A percentile compares a stretch with the other conserved stretches of the same genome.
Evolutionary conservation across 495 filamentous ascomycete genomes (phyloP).

Genomic region (Lophiotrema nucula): DNA sequence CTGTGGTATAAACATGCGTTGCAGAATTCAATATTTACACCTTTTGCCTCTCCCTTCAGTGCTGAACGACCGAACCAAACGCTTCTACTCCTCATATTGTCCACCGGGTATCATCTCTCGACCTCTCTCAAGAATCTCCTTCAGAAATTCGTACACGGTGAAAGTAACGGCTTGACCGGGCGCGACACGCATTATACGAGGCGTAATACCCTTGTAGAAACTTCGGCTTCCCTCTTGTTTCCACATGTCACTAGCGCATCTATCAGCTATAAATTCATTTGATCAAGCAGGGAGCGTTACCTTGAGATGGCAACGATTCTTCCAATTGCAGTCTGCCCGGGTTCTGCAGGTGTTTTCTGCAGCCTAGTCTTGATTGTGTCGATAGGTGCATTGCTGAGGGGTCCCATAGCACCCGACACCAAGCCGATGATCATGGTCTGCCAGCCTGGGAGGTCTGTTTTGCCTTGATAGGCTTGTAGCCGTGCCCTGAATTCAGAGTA

Average conservation of each 20-base stretch:
- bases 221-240: slow-evolving; percentile 90
- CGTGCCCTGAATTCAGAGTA: slow-evolving; percentile 88
- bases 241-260: slow-evolving; percentile 74
- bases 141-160: slow-evolving; percentile 92
- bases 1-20: too few relatives aligned
- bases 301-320: slow-evolving; percentile 72
- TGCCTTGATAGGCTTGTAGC: slow-evolving; percentile 64
- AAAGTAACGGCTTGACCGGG: slow-evolving; percentile 98
- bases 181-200: slow-evolving; percentile 93
- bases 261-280: background rate
- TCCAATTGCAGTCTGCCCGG: slow-evolving; percentile 73
- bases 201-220: slow-evolving; percentile 99
- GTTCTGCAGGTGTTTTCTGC: slow-evolving; percentile 81
- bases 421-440: slow-evolving; percentile 91
- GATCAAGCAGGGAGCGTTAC: slow-evolving; percentile 20
- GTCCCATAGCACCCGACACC: slow-evolving; percentile 90
- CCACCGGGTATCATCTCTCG: slow-evolving; percentile 64
- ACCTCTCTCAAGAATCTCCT: slow-evolving; percentile 75
- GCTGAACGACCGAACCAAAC: background rate
- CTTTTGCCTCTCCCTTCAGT: too few relatives aligned
- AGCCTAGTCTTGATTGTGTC: slow-evolving; percentile 98
- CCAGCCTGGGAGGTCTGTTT: slow-evolving; percentile 69
- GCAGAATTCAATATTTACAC: too few relatives aligned
- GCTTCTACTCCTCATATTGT: slow-evolving; percentile 71
- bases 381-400: slow-evolving; percentile 93